Conservation (phyloP, 768 basidiomycete genomes). For the Hericium erinaceus region DNA sequence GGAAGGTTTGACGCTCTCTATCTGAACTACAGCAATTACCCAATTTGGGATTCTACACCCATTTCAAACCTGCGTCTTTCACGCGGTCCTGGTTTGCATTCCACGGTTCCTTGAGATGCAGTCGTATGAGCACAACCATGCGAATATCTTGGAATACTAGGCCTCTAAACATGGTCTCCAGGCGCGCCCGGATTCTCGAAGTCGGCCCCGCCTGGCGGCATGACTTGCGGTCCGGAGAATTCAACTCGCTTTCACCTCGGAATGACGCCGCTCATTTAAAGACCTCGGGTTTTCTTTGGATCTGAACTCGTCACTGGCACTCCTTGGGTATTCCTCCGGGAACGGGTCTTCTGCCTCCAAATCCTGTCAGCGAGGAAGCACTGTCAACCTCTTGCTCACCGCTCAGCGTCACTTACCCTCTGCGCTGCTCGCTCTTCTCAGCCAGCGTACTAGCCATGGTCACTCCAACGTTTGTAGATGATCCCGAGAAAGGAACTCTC, state of each 20-base stretch:
- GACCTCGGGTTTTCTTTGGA: constrained; percentile 8
- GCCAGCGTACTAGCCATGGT: not conserved
- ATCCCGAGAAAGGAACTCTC: constrained; percentile 6
- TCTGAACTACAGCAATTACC: not conserved
- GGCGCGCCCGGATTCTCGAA: not conserved
- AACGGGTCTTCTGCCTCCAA: not conserved
- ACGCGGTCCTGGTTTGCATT: not conserved
- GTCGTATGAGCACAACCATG: not conserved
- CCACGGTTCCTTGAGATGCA: too few species aligned
- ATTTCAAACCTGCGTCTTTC: not conserved
- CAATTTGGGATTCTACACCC: not conserved
- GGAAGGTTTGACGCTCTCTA: not conserved
- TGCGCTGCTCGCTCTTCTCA: not conserved
- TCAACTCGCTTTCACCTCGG: constrained; percentile 3
- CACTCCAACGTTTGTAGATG: not conserved
- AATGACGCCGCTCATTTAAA: constrained; percentile 5
- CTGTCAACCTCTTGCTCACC: constrained; percentile 3
- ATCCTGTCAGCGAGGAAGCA: not conserved
- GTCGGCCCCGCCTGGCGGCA: not conserved
- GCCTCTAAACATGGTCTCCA: not conserved
- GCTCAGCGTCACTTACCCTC: not conserved
- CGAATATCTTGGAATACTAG: not conserved
- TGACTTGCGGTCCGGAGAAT: not conserved
- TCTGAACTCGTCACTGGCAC: constrained; percentile 1
- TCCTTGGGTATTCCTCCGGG: constrained; percentile 9